Base-by-base conservation (phyloP, 2,329 filamentous ascomycete species). In the Penicillium glabrum region DNA sequence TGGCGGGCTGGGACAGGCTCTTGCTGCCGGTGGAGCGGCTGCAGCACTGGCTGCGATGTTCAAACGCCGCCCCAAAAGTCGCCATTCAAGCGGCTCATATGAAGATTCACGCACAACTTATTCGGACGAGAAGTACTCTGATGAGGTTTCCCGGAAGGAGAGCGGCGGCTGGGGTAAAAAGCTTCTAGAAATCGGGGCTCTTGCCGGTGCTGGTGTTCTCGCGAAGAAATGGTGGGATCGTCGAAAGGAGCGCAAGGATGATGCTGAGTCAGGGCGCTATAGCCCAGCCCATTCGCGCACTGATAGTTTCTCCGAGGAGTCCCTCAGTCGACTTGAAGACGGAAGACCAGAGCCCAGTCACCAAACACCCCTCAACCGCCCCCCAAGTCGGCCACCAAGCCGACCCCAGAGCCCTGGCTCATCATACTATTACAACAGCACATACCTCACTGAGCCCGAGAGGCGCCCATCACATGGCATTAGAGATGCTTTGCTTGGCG, bases 41-140 rank as follows among this genome's bases (percentile, higher is more conserved):
- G 83, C 81, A 33, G 86, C 83, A 24, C 67, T 87, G 51, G 83
- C 83, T 58, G 81, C 81, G 16, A 69, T 88, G 55, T 74, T 75
- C 56, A 62, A 67, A 54, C 68, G 70, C 50, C 70, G 72, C 48
- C 78, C 76, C 39, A 70, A 75, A 57, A 78, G 77, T 57, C 76
- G 74, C 56, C 72, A 77, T 70, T 73, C 75, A 58, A 75, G 78
- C 71, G 63, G 76, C 67, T 51, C 68, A 67, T 60, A 79, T 71
- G 69, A 78, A 45, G 71, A 72, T 19, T 77, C 76, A 8, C 87
- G 84, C 0, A 80, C 79, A 5, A 88, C 85, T 51, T 87, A 86
- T 61, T 75, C 79, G 33, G 83, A 88, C 39, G 88, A 91, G 62
- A 90, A 91, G 69, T 83, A 83, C 56, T 83, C 83, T 0, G 82